Evolutionary conservation across 2,329 filamentous ascomycete species (phyloP).

Genomic region (Venturia carpophila): DNA sequence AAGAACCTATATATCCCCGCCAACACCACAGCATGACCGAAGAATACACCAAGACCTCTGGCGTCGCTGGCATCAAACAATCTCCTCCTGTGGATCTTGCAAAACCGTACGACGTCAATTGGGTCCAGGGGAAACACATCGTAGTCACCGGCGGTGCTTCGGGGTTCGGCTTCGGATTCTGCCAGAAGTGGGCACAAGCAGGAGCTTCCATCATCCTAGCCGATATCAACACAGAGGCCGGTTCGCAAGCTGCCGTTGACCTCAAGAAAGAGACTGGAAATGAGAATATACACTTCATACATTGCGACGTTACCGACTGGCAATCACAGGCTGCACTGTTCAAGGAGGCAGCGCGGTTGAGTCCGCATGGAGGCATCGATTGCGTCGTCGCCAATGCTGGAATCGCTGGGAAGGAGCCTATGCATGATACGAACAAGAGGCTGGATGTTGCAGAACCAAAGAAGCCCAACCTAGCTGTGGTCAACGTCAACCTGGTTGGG

Average conservation of each 20-base stretch:
- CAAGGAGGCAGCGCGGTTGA: constrained; percentile 47
- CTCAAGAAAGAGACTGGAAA: constrained; percentile 39
- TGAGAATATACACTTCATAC: constrained; percentile 46
- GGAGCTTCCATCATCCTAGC: constrained; percentile 54
- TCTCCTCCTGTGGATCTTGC: constrained; percentile 33
- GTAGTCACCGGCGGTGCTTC: constrained; percentile 34
- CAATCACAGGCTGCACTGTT: constrained; percentile 57
- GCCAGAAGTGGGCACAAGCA: constrained; percentile 30
- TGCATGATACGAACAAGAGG: constrained; percentile 43
- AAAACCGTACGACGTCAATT: constrained; percentile 29
- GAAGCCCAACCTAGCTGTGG: constrained; percentile 44
- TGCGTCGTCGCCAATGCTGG: constrained; percentile 61
- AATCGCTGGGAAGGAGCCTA: constrained; percentile 40
- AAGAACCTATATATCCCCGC: not conserved
- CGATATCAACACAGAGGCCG: constrained; percentile 50
- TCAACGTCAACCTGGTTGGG: constrained; percentile 57
- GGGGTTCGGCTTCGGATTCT: constrained; percentile 35
- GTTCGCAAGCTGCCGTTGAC: constrained; percentile 48
- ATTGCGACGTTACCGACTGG: constrained; percentile 60
- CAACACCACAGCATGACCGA: constrained; percentile 2
- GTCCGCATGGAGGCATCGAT: constrained; percentile 50
- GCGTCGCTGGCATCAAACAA: constrained; percentile 22
- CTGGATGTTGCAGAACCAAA: constrained; percentile 38
- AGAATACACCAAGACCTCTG: constrained; percentile 7
- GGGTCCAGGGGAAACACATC: constrained; percentile 30